A percentile compares a stretch with the other conserved stretches of the same genome.
Evolutionary conservation across 2,329 filamentous ascomycete species (phyloP).

Genomic region (Colletotrichum sp.): DNA sequence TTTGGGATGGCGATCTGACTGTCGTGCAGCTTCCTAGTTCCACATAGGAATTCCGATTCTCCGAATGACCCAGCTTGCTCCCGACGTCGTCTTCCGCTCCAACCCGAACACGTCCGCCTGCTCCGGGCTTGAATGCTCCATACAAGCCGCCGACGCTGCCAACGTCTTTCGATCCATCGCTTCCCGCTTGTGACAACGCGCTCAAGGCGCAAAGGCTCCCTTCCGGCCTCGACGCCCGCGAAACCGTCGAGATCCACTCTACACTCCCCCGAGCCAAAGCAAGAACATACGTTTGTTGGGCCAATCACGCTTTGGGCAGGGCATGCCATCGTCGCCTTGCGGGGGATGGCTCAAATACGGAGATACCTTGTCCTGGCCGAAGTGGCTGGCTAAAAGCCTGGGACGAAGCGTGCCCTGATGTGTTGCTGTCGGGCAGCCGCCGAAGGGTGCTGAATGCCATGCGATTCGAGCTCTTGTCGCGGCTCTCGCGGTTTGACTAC

Average conservation of each 20-base stretch:
- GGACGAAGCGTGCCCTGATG: too few species aligned
- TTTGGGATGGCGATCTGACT: neutral
- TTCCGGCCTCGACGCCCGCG: neutral
- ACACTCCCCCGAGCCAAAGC: neutral
- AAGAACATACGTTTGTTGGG: neutral
- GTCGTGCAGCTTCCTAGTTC: neutral
- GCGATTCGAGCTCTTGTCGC: too few species aligned
- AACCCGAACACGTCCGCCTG: neutral
- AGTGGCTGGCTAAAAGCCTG: too few species aligned
- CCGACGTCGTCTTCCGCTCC: neutral
- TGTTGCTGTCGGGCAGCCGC: too few species aligned
- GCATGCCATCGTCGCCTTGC: neutral
- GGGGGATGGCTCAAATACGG: neutral
- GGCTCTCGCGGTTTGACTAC: too few species aligned
- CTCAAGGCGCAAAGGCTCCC: neutral
- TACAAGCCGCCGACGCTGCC: too few species aligned
- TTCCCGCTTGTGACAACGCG: neutral
- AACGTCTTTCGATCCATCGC: neutral
- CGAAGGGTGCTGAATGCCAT: too few species aligned
- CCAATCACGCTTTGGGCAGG: neutral
- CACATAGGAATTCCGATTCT: neutral
- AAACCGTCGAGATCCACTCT: neutral
- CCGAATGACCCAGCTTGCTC: neutral
- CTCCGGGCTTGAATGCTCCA: neutral
- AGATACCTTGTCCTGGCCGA: too few species aligned